A percentile compares a stretch with the other conserved stretches of the same genome.
phyloP scores from a whole-genome alignment of 2,329 filamentous ascomycete genomes.

The Alternaria sp. region DNA sequence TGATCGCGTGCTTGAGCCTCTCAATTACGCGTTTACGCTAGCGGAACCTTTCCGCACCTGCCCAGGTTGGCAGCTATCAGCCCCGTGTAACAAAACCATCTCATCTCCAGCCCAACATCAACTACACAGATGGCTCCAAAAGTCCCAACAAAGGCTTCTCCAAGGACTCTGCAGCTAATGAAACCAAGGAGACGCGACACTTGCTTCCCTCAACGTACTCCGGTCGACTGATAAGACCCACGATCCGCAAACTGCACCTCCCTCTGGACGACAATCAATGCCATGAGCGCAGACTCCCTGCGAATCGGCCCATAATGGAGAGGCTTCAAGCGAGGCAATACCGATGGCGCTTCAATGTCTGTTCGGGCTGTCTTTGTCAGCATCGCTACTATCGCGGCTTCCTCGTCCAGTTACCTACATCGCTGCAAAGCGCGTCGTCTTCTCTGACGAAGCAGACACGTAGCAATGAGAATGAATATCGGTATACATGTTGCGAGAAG shows the following conservation, averaged over 20 bases:
- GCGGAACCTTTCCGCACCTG: slow-evolving; percentile 2
- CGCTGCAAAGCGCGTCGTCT: not conserved
- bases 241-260: not conserved
- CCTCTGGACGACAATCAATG: not conserved
- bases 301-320: not conserved
- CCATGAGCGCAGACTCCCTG: not conserved
- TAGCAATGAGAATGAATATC: not conserved
- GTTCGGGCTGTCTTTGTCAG: not conserved
- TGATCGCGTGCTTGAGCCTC: slow-evolving; percentile 27
- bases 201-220: not conserved
- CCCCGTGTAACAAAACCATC: not conserved
- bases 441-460: not conserved
- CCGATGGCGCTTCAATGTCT: not conserved
- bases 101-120: not conserved
- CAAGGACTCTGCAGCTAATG: not conserved
- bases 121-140: not conserved
- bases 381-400: not conserved
- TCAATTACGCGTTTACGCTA: slow-evolving; percentile 12
- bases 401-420: not conserved
- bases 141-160: accelerated
- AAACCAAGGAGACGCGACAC: not conserved
- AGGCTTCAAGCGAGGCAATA: accelerated
- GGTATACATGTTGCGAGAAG: not conserved
- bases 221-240: not conserved
- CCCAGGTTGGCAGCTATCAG: not conserved